Evolutionary conservation across 768 basidiomycete species (phyloP), one percentile per base, ranked within the genome.

Genomic region (Mycena metata): DNA sequence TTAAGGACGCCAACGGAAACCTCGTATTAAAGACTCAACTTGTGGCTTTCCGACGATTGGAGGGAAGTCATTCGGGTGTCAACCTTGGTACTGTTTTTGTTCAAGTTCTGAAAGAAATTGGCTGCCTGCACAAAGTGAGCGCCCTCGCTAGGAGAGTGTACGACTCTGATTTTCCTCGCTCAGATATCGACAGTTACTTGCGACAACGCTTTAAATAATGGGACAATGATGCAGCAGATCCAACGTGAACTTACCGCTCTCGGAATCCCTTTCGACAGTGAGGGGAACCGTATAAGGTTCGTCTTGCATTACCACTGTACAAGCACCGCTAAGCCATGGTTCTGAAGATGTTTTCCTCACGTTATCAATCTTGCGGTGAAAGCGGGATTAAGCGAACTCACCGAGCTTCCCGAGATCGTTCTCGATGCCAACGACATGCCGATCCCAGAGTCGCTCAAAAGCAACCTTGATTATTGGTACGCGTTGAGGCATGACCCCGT

Each of bases 51-150:
- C 69, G 67, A 7, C 39, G 59, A 9, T 17, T 76, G 15, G 30
- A 64, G 2, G 72, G 66, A 2, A 52, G 41, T 33, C 50, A 63
- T 23, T 46, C 52, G 15, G 54, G 54, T 21, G 62, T 46, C 1
- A 69, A 75, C 52, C 59, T 76, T 42, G 71, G 67, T 3, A 47
- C 72, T 35, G 61, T 72, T 1, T 58, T 75, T 17, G 43, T 73
- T 11, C 42, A 47, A 9, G 51, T 73, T n/a, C 5, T 69, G 23
- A 57, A 67, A 24, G 68, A 67, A 19, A 51, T 60, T 41, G 73
- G 68, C 11, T 43, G 56, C 21, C 46, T 56, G 7, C 35, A 64
- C 51, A 66, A 63, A 59, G 73, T 72, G 39, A 8, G 57, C 45
- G 36, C n/a, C 10, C 46, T 2, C n/a, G n/a, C n/a, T n/a, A n/a